Evolutionary conservation across 2,329 filamentous ascomycete genomes (phyloP).

Genomic region (Botrytis porri): DNA sequence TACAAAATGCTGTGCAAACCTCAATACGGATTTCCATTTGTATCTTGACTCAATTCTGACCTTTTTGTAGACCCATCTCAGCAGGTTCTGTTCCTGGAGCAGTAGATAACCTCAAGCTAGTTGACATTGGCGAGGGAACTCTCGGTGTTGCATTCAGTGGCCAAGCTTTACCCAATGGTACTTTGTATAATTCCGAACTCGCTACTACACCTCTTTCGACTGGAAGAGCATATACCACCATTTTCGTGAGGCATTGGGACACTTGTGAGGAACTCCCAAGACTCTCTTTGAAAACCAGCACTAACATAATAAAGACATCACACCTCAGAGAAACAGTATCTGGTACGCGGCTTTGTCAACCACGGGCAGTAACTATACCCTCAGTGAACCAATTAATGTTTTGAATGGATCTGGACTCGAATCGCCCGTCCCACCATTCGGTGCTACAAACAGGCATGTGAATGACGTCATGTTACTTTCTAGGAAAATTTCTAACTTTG

Average conservation of each 20-base stretch:
- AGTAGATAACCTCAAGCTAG: slow-evolving; percentile 30
- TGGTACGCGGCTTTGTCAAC: slow-evolving; percentile 31
- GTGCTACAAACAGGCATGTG: slow-evolving; percentile 27
- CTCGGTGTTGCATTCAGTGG: slow-evolving; percentile 27
- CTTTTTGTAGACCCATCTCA: slow-evolving; percentile 22
- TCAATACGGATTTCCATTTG: background rate
- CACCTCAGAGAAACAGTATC: slow-evolving; percentile 29
- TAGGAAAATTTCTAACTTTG: background rate
- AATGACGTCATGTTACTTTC: background rate
- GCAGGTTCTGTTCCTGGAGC: slow-evolving; percentile 30
- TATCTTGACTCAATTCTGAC: slow-evolving; percentile 13
- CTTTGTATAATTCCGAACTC: slow-evolving; percentile 29
- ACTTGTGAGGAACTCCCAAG: slow-evolving; percentile 24
- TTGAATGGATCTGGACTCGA: slow-evolving; percentile 31
- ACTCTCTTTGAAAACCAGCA: background rate
- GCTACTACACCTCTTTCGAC: slow-evolving; percentile 23
- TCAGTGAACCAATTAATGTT: slow-evolving; percentile 32
- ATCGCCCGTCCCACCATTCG: slow-evolving; percentile 29
- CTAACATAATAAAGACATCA: slow-evolving; percentile 24
- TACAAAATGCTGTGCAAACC: no score
- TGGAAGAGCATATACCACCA: slow-evolving; percentile 27
- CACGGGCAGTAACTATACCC: slow-evolving; percentile 23
- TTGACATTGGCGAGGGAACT: slow-evolving; percentile 23
- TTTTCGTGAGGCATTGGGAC: slow-evolving; percentile 34
- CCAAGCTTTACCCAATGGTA: slow-evolving; percentile 28